A percentile compares a stretch with the other conserved stretches of the same genome.
These are phyloP conservation scores for Boletus putidus DNA, from an alignment of 1,284 basidiomycete species.

Conservation along the genomic window DNA sequence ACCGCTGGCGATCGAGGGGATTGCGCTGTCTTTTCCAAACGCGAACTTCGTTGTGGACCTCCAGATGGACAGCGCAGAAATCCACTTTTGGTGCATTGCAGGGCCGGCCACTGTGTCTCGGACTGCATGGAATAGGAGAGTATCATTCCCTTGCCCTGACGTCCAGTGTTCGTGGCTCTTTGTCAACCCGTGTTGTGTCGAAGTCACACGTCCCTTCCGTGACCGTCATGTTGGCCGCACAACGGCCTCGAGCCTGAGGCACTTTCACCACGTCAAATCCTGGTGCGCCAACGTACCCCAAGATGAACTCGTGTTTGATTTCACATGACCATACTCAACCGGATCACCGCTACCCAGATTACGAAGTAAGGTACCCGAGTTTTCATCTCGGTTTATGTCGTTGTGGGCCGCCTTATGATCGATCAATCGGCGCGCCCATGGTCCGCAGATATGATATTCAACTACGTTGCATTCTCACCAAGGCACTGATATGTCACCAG, in stretches of 20 bases:
- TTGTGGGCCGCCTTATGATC: neutral
- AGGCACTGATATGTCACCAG: neutral
- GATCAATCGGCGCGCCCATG: neutral
- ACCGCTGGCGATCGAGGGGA: neutral
- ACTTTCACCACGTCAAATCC: no score
- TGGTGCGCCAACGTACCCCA: neutral
- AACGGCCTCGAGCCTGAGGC: no score
- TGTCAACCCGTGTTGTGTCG: neutral
- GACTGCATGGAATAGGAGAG: constrained; percentile 6
- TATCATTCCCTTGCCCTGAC: neutral
- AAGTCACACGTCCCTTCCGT: neutral
- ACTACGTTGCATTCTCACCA: neutral
- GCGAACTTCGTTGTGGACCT: neutral
- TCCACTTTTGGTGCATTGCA: constrained; percentile 7
- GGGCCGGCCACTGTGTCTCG: constrained; percentile 9
- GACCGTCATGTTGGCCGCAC: no score
- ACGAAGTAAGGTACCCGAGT: no score
- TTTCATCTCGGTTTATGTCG: neutral
- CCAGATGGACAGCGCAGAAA: constrained; percentile 13
- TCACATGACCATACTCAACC: neutral
- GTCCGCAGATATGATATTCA: neutral
- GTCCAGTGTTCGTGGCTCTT: neutral
- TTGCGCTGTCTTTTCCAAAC: neutral
- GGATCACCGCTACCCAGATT: no score
- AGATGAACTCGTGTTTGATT: neutral